Evolutionary conservation across 805 yeast genomes (phyloP), one percentile per base, ranked within the genome.

Genomic region (Kuraishia piskuri): DNA sequence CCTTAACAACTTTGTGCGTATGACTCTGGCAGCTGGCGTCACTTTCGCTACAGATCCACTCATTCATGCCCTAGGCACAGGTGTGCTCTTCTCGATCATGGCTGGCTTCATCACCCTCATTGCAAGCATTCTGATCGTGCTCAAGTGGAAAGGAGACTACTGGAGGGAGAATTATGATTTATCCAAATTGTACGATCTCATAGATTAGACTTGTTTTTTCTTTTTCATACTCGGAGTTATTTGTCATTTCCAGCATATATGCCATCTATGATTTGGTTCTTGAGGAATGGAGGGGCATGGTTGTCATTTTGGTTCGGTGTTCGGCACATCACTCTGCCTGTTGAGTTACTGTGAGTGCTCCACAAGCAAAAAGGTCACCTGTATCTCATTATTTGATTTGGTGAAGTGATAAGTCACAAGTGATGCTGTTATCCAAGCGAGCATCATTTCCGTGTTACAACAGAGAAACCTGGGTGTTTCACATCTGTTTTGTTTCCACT

Each of bases 1-100:
- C 0, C 66, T 90, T 51, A 89, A 87, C 61, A 90, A 89, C 63
- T 75, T 89, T 53, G 73, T 85, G 20, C 75, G 96, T 59, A 86
- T 83, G 74, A 69, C 81, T 1, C 69, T 86, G 55, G 96, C 96
- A 0, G 88, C 95, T 0, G 73, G 76, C 1, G 91, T 89, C 10
- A 82, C 90, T 1, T 90, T 89, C 64, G 74, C 84, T 8, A 80
- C 87, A 0, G 90, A 84, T 46, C 95, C 96, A 0, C 71, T 87
- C 61, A 69, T 84, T 19, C 61, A 63, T 2, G 90, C 88, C 0
- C 72, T 89, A 63, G 89, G 90, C 0, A 70, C 79, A 1, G 96
- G 96, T 0, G 81, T 86, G 58, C 70, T 88, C 53, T 83, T 79
- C 58, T 74, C 86, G 3, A 84, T 89, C 61, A 68, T 84, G 52